Base-by-base conservation (phyloP, 345 rosid genomes). In the Brassica nigra region DNA sequence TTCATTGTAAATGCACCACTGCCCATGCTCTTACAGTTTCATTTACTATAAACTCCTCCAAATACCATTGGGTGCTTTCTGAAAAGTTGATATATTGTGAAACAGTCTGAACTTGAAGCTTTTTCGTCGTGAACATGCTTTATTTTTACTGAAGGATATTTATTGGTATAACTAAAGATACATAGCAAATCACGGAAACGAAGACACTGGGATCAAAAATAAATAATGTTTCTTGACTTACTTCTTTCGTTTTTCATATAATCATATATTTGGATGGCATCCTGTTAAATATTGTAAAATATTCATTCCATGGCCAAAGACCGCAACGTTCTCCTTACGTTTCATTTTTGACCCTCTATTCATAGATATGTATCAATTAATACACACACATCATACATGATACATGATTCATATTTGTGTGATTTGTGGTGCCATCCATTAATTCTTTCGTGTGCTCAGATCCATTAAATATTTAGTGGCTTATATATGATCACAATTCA, bases 381-480 rank as follows among this genome's bases (percentile, higher is more conserved):
- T 18, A 55, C 28, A 57, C 27, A 55, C 61, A 16, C 23, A 14
- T 49, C 57, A 47, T 47, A 49, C 15, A 47, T 3, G 10, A 36
- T 36, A 36, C 42, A 36, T 23, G 27, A 23, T 1, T 36, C 42
- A 8, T 5, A 74, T 20, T 16, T 74, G 76, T 75, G 71, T 20
- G 28, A 75, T 34, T 23, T 66, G 65, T 14, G 28, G 70, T 74
- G 36, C 15, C 7, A 23, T 65, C 2, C 33, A 61, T 18, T 18
- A 18, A 18, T 68, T 76, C n/a, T 58, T 30, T 1, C 18, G 74
- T 47, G 80, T 62, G 80, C 12, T 68, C 63, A 2, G 30, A 23
- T 49, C 80, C 80, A 62, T 34, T 49, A 33, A 70, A 55, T 55
- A 33, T 18, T 61, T 8, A 76, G 75, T 69, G 80, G 69, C 62